These are phyloP conservation scores for Lactarius psammicola DNA, from an alignment of 768 basidiomycete genomes.

Conservation along the genomic window DNA sequence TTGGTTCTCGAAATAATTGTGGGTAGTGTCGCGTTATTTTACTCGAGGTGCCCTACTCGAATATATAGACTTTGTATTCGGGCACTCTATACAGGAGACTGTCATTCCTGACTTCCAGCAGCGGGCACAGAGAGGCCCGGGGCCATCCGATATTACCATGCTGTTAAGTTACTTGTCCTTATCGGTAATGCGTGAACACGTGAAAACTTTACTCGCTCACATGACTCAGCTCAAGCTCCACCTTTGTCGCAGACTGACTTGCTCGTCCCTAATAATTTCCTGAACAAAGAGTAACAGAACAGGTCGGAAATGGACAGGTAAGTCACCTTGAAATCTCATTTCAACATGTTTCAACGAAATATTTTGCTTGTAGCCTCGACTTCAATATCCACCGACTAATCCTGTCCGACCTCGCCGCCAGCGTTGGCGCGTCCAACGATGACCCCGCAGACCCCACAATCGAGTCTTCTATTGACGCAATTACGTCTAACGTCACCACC, in stretches of 20 bases:
- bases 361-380: slow-evolving; percentile 26
- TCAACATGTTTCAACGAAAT: neutral
- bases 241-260: too few relatives aligned
- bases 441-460: slow-evolving; percentile 27
- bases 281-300: neutral
- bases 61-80: too few relatives aligned
- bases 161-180: too few relatives aligned
- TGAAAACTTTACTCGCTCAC: too few relatives aligned
- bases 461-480: slow-evolving; percentile 47
- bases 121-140: too few relatives aligned
- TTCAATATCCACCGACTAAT: slow-evolving; percentile 30
- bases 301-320: slow-evolving; percentile 20
- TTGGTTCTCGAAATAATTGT: too few relatives aligned
- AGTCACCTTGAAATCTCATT: neutral
- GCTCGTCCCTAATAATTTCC: neutral
- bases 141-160: too few relatives aligned
- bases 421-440: slow-evolving; percentile 26
- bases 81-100: too few relatives aligned
- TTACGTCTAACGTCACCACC: slow-evolving; percentile 61
- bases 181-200: neutral
- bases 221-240: too few relatives aligned
- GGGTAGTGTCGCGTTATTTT: too few relatives aligned
- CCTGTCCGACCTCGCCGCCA: slow-evolving; percentile 30
- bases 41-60: too few relatives aligned
- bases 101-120: too few relatives aligned